Evolutionary conservation across 2,329 filamentous ascomycete genomes (phyloP), one percentile per base, ranked within the genome.

Genomic region (Zelopaecilomyces penicillatus): DNA sequence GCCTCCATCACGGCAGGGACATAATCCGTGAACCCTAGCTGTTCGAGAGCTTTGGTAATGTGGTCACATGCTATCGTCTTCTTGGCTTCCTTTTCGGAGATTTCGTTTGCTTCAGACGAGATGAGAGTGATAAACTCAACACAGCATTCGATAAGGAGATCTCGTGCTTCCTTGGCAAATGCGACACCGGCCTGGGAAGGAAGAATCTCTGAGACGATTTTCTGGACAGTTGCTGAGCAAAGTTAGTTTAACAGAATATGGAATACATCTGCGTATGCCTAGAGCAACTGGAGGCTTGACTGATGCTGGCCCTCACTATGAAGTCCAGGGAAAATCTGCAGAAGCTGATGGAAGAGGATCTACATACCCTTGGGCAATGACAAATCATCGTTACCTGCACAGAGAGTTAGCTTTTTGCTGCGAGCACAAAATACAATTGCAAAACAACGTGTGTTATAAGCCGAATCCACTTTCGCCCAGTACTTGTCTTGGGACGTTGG

Each of bases 41-140:
- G 87, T 57, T 91, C 86, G 36, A 98, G 76, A 1, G 93, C 93
- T 60, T 91, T 91, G 60, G 91, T 94, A 57, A 98, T 94, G 69
- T 98, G 93, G 59, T 98, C 93, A 65, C 88, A 95, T 9, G 91
- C 91, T 56, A 98, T 98, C 4, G 93, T 98, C 76, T 98, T 98
- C 73, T 98, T 98, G 41, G 90, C 88, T 60, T 98, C 93, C 66
- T 95, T 95, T 65, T 98, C 93, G 9, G 90, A 94, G 52, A 98
- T 98, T 58, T 98, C 93, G 66, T 98, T 98, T 50, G 93, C 93
- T 70, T 98, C 91, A 39, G 88, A 95, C n/a, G 90, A 96, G 56
- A 98, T 86, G 58, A 98, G 80, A 12, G 93, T 97, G 65, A 98
- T 96, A 66, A 98, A 98, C 66, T 98, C 93, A 59, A 98, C 91